These are phyloP conservation scores for Pythium biforme DNA, from an alignment of 352 stramenopile genomes.

Conservation along the genomic window DNA sequence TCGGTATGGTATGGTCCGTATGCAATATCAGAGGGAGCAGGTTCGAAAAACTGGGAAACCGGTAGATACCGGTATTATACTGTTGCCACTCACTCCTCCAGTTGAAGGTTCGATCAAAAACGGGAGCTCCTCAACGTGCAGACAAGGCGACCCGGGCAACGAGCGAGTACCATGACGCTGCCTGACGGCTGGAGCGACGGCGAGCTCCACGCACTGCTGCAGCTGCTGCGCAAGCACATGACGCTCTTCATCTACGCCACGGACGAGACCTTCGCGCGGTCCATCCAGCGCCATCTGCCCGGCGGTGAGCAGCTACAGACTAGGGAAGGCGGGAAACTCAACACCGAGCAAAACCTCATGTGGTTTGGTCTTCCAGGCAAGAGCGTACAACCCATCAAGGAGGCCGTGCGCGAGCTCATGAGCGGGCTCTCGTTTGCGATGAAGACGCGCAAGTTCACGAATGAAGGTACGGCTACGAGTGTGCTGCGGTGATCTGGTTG, in stretches of 20 bases:
- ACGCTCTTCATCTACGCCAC: constrained; percentile 63
- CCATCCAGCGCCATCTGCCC: constrained; percentile 27
- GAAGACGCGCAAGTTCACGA: constrained; percentile 67
- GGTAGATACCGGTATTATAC: constrained; percentile 16
- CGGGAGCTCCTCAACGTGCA: background rate
- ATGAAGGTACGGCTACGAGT: constrained; percentile 36
- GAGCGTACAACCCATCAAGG: constrained; percentile 3
- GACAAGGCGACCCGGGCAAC: background rate
- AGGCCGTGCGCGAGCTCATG: constrained; percentile 53
- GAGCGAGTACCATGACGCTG: constrained; percentile 3
- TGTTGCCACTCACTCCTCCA: constrained; percentile 22
- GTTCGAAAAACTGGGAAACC: constrained; percentile 13
- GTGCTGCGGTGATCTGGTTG: too few species aligned
- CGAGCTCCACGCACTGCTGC: constrained; percentile 51
- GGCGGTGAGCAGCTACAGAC: background rate
- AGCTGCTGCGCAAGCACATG: constrained; percentile 48
- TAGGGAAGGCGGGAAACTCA: too few species aligned
- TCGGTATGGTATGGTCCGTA: too few species aligned
- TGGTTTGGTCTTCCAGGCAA: constrained; percentile 1
- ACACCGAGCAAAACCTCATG: too few species aligned
- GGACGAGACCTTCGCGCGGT: constrained; percentile 40
- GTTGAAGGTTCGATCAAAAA: constrained; percentile 28
- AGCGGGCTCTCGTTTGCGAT: constrained; percentile 53
- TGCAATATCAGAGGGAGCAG: background rate
- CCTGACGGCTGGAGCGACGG: constrained; percentile 47